Evolutionary conservation across 208 protist genomes (phyloP).

Genomic region (Balamuthia mandrillaris): DNA sequence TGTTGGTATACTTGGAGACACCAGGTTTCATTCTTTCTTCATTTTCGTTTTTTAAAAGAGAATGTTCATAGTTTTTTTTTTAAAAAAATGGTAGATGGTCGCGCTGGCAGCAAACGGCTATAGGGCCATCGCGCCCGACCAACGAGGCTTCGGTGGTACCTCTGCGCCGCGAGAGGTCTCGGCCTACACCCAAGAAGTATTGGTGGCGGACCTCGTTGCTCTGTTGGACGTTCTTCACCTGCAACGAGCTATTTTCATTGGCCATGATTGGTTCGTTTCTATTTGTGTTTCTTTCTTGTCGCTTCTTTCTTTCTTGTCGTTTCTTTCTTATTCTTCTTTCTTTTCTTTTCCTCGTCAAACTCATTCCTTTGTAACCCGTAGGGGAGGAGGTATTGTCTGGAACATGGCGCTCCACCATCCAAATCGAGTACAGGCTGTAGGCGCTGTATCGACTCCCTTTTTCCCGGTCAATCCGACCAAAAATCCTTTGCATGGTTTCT

Average conservation of each 20-base stretch:
- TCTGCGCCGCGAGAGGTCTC: neutral
- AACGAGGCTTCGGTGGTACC: neutral
- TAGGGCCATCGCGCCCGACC: neutral
- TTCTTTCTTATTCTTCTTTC: neutral
- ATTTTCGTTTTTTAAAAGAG: too few species aligned
- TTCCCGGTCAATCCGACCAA: neutral
- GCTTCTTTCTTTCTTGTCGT: neutral
- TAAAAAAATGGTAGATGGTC: too few species aligned
- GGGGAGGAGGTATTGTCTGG: conserved; percentile 17
- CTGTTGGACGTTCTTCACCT: neutral
- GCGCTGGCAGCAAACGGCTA: neutral
- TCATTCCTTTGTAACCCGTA: too few species aligned
- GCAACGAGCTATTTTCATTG: neutral
- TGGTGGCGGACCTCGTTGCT: neutral
- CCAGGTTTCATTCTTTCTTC: neutral
- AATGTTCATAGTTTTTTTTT: too few species aligned
- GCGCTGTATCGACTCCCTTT: neutral
- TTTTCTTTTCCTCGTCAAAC: too few species aligned
- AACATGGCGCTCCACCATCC: conserved; percentile 1
- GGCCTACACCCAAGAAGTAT: neutral
- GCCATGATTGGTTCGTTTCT: conserved; percentile 19
- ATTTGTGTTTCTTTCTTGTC: neutral
- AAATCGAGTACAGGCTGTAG: neutral
- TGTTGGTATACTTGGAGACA: conserved; percentile 14
- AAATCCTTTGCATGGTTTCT: neutral